Evolutionary conservation across 2,329 filamentous ascomycete genomes (phyloP), one percentile per base, ranked within the genome.

Genomic region (Pseudogymnoascus sp.): DNA sequence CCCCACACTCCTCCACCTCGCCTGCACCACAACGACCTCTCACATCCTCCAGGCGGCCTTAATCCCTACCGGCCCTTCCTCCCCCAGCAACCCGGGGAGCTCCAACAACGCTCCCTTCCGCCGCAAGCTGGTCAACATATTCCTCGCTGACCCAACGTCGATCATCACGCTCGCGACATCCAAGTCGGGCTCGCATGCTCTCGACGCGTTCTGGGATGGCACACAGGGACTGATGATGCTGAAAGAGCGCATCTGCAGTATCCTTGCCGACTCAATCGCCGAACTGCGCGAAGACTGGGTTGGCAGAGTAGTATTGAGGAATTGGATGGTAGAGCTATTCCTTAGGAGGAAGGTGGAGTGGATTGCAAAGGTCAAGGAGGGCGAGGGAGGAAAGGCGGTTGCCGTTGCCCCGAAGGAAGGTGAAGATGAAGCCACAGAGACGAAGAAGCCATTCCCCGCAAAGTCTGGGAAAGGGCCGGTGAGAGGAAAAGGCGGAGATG

Each of bases 311-410:
- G 86, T 90, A 9, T 89, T 86, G 86, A 79, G 84, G 65, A 90
- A 89, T 68, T 90, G 87, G 87, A 81, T 78, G 35, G 86, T 90
- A 81, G 87, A 90, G 72, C 73, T 87, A 5, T 90, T 86, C 72
- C 87, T 85, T 69, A 77, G 85, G 28, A 76, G 79, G 59, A 76
- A 83, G 39, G 77, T 75, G 5, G 85, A 88, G 61, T 90, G 87
- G 87, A 77, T 85, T 62, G 77, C 76, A 61, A 79, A 83, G 65
- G 81, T 81, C 9, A 85, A 85, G 57, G 81, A 81, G 34, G 63
- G 76, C 57, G 74, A 76, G 47, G 22, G 28, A 9, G 39, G 43
- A 18, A 30, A 18, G 22, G 18, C 22, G 14, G 37, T 47, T 16
- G 22, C 47, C 20, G 35, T 57, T 6, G 32, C 43, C 22, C 22